phyloP scores from a whole-genome alignment of 306 rosid genomes.

The Lathyrus aphaca region DNA sequence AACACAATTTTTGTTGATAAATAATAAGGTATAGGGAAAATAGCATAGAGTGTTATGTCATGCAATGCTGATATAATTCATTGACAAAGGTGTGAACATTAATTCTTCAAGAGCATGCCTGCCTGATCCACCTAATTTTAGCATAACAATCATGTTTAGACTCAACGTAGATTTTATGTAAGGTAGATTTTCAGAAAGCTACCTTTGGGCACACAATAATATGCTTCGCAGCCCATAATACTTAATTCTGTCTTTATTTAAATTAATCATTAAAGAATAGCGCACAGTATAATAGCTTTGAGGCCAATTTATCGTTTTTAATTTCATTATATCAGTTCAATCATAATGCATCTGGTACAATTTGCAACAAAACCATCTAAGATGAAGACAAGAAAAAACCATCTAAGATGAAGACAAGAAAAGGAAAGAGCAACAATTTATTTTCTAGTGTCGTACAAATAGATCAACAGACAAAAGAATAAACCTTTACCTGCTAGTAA shows the following conservation, averaged over 20 bases:
- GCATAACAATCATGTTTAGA: too few relatives aligned
- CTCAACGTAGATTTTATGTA: too few relatives aligned
- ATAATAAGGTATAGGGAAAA: too few relatives aligned
- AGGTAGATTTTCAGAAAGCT: not conserved
- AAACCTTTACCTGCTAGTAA: slow-evolving; percentile 4
- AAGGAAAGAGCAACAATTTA: slow-evolving; percentile 38
- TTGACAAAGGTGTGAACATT: too few relatives aligned
- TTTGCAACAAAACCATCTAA: not conserved
- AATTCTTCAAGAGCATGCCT: too few relatives aligned
- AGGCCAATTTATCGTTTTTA: not conserved
- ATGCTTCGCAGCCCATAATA: not conserved
- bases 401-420: slow-evolving; percentile 21
- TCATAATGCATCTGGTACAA: slow-evolving; percentile 9
- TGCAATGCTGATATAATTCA: too few relatives aligned
- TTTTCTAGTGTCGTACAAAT: slow-evolving; percentile 1
- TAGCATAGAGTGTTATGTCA: too few relatives aligned
- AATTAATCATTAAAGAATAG: not conserved
- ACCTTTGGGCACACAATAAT: not conserved
- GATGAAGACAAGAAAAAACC: slow-evolving; percentile 33
- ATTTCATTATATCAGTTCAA: not conserved
- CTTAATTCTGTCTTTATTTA: slow-evolving; percentile 2
- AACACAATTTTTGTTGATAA: too few relatives aligned
- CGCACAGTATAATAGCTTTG: not conserved
- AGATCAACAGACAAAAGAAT: not conserved
- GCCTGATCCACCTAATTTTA: too few relatives aligned